These are phyloP conservation scores for Pichia ethanolica DNA, from an alignment of 805 yeast genomes.

Conservation along the genomic window DNA sequence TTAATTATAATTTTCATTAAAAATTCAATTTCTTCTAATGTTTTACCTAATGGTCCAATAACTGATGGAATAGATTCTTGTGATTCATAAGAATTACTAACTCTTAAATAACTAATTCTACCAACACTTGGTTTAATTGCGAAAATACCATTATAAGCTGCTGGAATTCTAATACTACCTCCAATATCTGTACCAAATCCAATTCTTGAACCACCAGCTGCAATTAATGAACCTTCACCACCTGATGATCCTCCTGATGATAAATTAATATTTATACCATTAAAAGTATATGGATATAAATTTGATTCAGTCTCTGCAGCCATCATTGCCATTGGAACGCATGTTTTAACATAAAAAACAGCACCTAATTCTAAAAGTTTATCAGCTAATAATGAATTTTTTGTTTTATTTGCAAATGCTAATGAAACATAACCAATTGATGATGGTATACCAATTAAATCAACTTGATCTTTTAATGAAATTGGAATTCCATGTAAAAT, in stretches of 20 bases:
- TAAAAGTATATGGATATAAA: slow-evolving; percentile 42
- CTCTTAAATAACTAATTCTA: slow-evolving; percentile 29
- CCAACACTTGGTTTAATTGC: slow-evolving; percentile 46
- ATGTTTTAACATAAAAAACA: slow-evolving; percentile 47
- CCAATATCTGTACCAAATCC: slow-evolving; percentile 65
- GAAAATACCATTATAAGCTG: slow-evolving; percentile 48
- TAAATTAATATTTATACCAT: slow-evolving; percentile 43
- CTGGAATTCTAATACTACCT: slow-evolving; percentile 46
- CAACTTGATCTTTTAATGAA: slow-evolving; percentile 37
- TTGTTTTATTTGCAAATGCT: slow-evolving; percentile 14
- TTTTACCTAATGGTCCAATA: slow-evolving; percentile 46
- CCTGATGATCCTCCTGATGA: slow-evolving; percentile 61
- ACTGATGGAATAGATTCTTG: slow-evolving; percentile 52
- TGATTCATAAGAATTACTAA: slow-evolving; percentile 36
- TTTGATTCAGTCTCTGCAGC: slow-evolving; percentile 48
- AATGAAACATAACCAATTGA: slow-evolving; percentile 39
- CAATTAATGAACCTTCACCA: slow-evolving; percentile 57
- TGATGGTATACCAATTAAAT: slow-evolving; percentile 41
- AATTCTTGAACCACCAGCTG: slow-evolving; percentile 46
- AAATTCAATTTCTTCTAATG: slow-evolving; percentile 42
- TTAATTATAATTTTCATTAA: slow-evolving; percentile 32
- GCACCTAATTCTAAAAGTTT: slow-evolving; percentile 42
- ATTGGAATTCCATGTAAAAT: slow-evolving; percentile 62
- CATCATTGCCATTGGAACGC: slow-evolving; percentile 54
- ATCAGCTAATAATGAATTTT: slow-evolving; percentile 33